Evolutionary conservation across 768 basidiomycete species (phyloP), one percentile per base, ranked within the genome.

Genomic region (Pholiota molesta): DNA sequence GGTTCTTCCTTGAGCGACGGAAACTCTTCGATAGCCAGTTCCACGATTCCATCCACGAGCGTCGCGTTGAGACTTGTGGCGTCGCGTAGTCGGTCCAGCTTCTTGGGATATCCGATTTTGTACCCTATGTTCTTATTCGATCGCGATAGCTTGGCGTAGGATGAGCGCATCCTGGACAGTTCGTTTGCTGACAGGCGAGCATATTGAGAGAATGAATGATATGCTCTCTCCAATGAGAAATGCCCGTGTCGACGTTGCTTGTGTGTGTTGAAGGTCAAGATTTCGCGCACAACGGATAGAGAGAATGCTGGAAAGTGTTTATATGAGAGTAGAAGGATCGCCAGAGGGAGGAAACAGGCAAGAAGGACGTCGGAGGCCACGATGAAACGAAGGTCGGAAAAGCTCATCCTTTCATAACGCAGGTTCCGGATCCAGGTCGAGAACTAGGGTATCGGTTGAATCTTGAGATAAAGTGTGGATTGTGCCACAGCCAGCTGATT

Each of bases 31-130:
- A 66, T n/a, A 9, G 73, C 75, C 23, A 72, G 60, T n/a, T 61
- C 70, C 10, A 77, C 81, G 49, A 87, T 81, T 0, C 72, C 74
- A 19, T 75, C 72, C 10, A 80, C 74, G 35, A 83, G 63, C 2
- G 64, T 69, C 5, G 75, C 67, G 61, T 83, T 83, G 52, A 77
- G 62, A 19, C 72, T 69, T 2, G 80, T 80, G 33, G 81, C 76
- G 45, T 75, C 72, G 59, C 77, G 73, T 5, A 84, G 73, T 19
- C 65, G 72, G 16, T 82, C 76, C 16, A 89, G 74, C 68, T 89
- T 89, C 21, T 70, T 72, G 5, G 81, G 73, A 66, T 89, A 89
- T 1, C 85, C 83, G 45, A 88, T 76, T 19, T 75, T 76, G 68
- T 79, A 79, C 0, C 80, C 84, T 4, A 86, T 67, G 9, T 80